These are phyloP conservation scores for Geotrichum citri-aurantii DNA, from an alignment of 1,139 yeast species.

Conservation along the genomic window DNA sequence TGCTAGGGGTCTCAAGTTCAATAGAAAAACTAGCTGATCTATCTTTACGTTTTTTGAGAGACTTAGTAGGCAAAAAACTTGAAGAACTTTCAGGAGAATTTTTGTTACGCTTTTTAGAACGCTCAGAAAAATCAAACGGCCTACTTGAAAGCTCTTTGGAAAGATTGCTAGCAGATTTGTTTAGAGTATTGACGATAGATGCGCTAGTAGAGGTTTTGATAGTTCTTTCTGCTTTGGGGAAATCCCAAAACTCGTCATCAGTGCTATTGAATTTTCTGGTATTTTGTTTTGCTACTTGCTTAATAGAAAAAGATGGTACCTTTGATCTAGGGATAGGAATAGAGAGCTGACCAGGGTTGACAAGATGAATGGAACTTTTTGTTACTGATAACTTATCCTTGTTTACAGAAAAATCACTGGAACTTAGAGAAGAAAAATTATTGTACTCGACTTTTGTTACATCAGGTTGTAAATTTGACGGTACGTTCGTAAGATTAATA, in stretches of 20 bases:
- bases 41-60: background rate
- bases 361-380: slow-evolving; percentile 2
- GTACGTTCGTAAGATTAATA: slow-evolving; percentile 1
- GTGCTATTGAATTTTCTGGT: slow-evolving; percentile 3
- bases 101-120: background rate
- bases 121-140: background rate
- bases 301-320: slow-evolving; percentile 8
- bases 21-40: background rate
- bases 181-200: background rate
- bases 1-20: background rate
- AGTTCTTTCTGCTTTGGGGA: slow-evolving; percentile 4
- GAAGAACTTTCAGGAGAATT: background rate
- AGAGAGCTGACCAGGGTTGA: background rate
- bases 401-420: background rate
- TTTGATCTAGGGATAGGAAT: background rate
- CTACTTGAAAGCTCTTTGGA: background rate
- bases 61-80: background rate
- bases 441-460: background rate
- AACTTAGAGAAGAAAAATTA: slow-evolving; percentile 1
- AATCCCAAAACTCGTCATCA: slow-evolving; percentile 19
- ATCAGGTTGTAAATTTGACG: background rate
- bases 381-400: slow-evolving; percentile 7
- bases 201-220: background rate
- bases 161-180: background rate
- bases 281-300: background rate